A percentile compares a stretch with the other conserved stretches of the same genome.
Conservation (phyloP, 163 green algal genomes). For the Scenedesmus sp. region DNA sequence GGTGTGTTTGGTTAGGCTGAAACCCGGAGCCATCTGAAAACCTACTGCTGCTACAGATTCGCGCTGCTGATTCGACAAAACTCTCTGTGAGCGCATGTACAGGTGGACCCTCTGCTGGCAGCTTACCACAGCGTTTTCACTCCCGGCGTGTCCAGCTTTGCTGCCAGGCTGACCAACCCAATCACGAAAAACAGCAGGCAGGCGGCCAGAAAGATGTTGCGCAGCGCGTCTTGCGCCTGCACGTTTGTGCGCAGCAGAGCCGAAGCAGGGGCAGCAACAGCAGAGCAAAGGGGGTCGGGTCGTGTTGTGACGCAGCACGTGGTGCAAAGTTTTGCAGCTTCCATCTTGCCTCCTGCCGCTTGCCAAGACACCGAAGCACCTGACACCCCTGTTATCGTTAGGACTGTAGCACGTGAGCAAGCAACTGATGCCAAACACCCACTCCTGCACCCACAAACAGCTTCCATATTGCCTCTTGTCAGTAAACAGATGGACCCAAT, state of each 20-base stretch:
- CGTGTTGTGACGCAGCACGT: background rate
- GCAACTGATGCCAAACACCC: too few relatives aligned
- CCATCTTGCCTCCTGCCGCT: too few relatives aligned
- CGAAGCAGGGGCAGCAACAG: background rate
- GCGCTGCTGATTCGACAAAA: too few relatives aligned
- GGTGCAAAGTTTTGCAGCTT: too few relatives aligned
- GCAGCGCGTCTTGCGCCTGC: constrained; percentile 48
- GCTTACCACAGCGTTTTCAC: constrained; percentile 39
- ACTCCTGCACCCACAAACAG: background rate
- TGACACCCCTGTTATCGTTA: too few relatives aligned
- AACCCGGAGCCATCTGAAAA: background rate
- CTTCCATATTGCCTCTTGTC: too few relatives aligned
- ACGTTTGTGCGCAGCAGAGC: background rate
- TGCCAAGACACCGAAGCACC: too few relatives aligned
- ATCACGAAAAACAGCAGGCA: constrained; percentile 20
- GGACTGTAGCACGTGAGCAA: too few relatives aligned
- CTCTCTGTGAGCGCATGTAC: too few relatives aligned
- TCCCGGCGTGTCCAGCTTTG: background rate
- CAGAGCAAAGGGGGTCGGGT: too few relatives aligned
- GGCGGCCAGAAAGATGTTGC: constrained; percentile 7
- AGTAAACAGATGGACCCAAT: background rate
- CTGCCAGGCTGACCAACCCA: background rate
- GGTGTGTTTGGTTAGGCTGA: too few relatives aligned
- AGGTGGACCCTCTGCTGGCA: background rate
- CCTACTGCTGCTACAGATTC: too few relatives aligned